phyloP scores from a whole-genome alignment of 352 stramenopile species.

The Blastocystis sp. region DNA sequence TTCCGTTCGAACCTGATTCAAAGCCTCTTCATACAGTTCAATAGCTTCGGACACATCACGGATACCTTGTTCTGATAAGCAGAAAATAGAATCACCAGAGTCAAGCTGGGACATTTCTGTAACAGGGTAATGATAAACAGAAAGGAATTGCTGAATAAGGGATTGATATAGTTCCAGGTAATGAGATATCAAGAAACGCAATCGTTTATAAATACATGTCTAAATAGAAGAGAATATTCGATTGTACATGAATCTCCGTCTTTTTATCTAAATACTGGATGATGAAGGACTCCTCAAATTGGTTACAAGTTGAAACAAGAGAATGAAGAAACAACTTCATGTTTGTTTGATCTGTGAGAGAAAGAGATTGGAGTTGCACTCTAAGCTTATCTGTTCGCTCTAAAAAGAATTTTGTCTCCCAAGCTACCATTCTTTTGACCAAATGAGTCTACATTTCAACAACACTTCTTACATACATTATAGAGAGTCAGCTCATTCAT shows the following conservation, averaged over 20 bases:
- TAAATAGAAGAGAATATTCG: not conserved
- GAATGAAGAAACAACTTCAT: not conserved
- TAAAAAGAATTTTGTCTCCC: not conserved
- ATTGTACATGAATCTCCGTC: constrained; percentile 35
- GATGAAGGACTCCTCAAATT: not conserved
- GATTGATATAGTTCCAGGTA: not conserved
- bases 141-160: not conserved
- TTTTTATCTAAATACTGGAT: constrained; percentile 2
- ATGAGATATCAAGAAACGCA: not conserved
- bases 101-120: not conserved
- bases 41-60: not conserved
- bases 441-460: not conserved
- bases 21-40: not conserved
- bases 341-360: not conserved
- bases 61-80: not conserved
- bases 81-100: not conserved
- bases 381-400: not conserved
- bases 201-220: constrained; percentile 2
- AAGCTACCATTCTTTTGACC: not conserved
- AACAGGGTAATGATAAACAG: not conserved
- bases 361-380: not conserved
- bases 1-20: not conserved
- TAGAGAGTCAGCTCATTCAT: not conserved
- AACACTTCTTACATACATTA: not conserved
- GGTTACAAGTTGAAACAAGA: not conserved